Evolutionary conservation across 495 filamentous ascomycete genomes (phyloP), one percentile per base, ranked within the genome.

Genomic region (Jackrogersella multiformis): DNA sequence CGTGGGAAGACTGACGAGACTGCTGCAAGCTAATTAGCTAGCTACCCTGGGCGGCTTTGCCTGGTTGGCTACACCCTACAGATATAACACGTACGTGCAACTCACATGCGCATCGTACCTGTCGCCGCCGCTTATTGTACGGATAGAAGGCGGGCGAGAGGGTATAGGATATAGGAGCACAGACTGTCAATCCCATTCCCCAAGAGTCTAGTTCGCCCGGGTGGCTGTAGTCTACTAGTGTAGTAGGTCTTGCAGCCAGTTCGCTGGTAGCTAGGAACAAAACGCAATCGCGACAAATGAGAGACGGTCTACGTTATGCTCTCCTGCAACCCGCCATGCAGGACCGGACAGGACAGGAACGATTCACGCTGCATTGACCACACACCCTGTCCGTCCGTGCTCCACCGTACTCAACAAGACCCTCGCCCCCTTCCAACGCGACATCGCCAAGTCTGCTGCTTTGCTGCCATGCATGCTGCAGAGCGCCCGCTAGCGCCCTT

Each of bases 331-430:
- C 49, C 52, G 56, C 49, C 13, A 70, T 70, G 67, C 67, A 70
- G 67, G 67, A 58, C 61, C 61, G 67, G 56, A 70, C 67, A 70
- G 67, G 67, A 70, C 61, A 70, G 67, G 67, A 70, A 65, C 67
- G 67, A 70, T 70, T 70, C 67, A 70, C 67, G 61, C 61, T 70
- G 67, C 56, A 60, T 51, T 56, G 61, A 59, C 61, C 55, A 55
- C 34, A 48, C 60, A 52, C 61, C 61, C 61, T 61, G 56, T 38
- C 38, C 35, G 42, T 53, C 44, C 51, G 60, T 65, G 28, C 67
- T 61, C 56, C 56, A 57, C 67, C 58, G 20, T 26, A 32, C 53
- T 59, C 51, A 32, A 38, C 56, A 36, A 30, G 39, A 64, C 49
- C 54, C 48, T 58, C 59, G 54, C 55, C 54, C 44, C 61, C 56